Evolutionary conservation across 1,284 basidiomycete genomes (phyloP).

Genomic region (Ustilago hordei): DNA sequence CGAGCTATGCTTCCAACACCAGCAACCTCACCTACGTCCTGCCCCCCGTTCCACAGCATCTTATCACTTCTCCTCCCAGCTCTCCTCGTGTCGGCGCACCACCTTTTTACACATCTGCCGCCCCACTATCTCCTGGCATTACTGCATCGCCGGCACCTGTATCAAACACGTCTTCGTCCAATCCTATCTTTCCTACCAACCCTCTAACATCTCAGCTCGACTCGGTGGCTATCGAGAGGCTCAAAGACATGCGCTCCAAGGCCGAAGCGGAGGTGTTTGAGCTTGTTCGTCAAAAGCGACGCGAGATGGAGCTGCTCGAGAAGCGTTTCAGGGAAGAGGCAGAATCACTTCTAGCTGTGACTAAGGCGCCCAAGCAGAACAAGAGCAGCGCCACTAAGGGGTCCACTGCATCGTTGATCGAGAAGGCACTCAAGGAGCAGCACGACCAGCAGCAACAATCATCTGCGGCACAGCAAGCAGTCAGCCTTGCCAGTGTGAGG

Average conservation of each 20-base stretch:
- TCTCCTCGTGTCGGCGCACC: constrained; percentile 27
- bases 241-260: constrained; percentile 49
- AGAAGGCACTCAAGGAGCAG: constrained; percentile 26
- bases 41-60: constrained; percentile 48
- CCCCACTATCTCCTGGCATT: constrained; percentile 17
- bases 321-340: constrained; percentile 49
- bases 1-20: constrained; percentile 23
- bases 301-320: constrained; percentile 53
- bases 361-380: constrained; percentile 23
- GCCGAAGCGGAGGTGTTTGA: constrained; percentile 56
- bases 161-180: constrained; percentile 2
- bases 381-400: constrained; percentile 17
- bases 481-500: neutral
- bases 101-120: constrained; percentile 10
- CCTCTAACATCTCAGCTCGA: constrained; percentile 47
- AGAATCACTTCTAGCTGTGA: constrained; percentile 41
- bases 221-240: constrained; percentile 45
- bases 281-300: constrained; percentile 49
- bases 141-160: constrained; percentile 14
- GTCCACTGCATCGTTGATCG: constrained; percentile 29
- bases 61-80: constrained; percentile 42
- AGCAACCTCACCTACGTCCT: constrained; percentile 31
- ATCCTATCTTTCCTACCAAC: constrained; percentile 1
- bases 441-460: constrained; percentile 13
- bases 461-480: constrained; percentile 6